phyloP scores from a whole-genome alignment of 768 basidiomycete species.

The Pulveroboletus sp. region DNA sequence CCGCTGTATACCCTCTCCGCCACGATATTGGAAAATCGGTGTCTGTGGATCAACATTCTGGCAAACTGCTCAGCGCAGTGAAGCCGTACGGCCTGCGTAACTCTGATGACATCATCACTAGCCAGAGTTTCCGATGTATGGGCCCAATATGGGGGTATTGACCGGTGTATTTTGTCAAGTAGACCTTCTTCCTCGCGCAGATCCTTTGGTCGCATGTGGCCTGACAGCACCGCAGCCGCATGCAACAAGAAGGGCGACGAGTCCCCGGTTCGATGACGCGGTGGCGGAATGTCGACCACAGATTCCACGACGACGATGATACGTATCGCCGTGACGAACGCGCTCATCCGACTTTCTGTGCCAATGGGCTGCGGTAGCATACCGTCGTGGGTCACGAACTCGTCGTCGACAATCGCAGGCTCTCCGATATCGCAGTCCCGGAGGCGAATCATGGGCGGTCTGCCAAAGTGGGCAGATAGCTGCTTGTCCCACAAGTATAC shows the following conservation, averaged over 20 bases:
- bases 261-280: slow-evolving; percentile 50
- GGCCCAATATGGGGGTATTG: slow-evolving; percentile 72
- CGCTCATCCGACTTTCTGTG: slow-evolving; percentile 70
- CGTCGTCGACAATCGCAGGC: slow-evolving; percentile 82
- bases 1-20: slow-evolving; percentile 57
- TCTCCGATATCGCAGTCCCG: slow-evolving; percentile 92
- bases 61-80: slow-evolving; percentile 87
- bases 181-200: slow-evolving; percentile 76
- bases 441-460: slow-evolving; percentile 81
- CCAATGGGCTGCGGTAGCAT: slow-evolving; percentile 62
- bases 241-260: slow-evolving; percentile 73
- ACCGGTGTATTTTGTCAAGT: slow-evolving; percentile 71
- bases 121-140: slow-evolving; percentile 77
- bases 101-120: slow-evolving; percentile 80
- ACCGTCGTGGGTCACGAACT: slow-evolving; percentile 75
- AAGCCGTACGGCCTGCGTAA: slow-evolving; percentile 84
- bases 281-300: slow-evolving; percentile 77
- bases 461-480: slow-evolving; percentile 80
- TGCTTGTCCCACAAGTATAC: slow-evolving; percentile 98
- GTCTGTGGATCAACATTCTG: slow-evolving; percentile 82
- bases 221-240: slow-evolving; percentile 65
- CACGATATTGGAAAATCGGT: slow-evolving; percentile 74
- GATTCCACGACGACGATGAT: slow-evolving; percentile 87
- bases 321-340: slow-evolving; percentile 72
- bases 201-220: slow-evolving; percentile 55